These are phyloP conservation scores for Colletotrichum tabaci DNA, from an alignment of 2,329 filamentous ascomycete genomes.

Conservation along the genomic window DNA sequence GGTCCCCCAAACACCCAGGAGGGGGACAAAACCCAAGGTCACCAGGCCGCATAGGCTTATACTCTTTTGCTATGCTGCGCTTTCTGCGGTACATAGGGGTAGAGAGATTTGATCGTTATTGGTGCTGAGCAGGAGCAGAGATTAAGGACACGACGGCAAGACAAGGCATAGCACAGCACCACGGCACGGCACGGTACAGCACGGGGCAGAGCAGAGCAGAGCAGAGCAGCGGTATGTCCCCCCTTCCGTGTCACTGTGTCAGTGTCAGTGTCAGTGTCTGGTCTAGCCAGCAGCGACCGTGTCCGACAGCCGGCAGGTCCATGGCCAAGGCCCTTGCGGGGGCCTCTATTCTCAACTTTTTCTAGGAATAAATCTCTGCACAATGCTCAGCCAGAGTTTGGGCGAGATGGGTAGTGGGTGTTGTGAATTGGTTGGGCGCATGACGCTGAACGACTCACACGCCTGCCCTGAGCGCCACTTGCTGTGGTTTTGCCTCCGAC, in stretches of 20 bases:
- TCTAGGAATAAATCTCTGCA: not conserved
- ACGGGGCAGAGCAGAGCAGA: not conserved
- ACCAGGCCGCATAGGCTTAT: not conserved
- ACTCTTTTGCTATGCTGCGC: not conserved
- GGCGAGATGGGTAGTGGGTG: not conserved
- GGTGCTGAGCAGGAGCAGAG: not conserved
- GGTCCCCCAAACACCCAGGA: not conserved
- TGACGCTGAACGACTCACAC: constrained; percentile 23
- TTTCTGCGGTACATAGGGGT: not conserved
- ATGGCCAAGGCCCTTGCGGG: constrained; percentile 3
- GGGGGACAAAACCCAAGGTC: not conserved
- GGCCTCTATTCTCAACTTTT: not conserved
- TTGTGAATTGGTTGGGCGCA: constrained; percentile 4
- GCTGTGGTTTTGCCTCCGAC: constrained; percentile 1
- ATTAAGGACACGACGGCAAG: constrained; percentile 13
- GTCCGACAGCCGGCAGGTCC: constrained; percentile 31
- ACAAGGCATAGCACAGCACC: not conserved
- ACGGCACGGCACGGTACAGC: not conserved
- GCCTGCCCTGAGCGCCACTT: constrained; percentile 36
- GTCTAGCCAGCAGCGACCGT: constrained; percentile 11
- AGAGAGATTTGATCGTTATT: too few relatives aligned
- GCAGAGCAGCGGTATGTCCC: not conserved
- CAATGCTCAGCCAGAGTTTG: not conserved
- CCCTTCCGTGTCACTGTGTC: constrained; percentile 5
- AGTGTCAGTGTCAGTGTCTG: constrained; percentile 21